Evolutionary conservation across 1,284 basidiomycete genomes (phyloP), one percentile per base, ranked within the genome.

Genomic region (Cutaneotrichosporon mucoides): DNA sequence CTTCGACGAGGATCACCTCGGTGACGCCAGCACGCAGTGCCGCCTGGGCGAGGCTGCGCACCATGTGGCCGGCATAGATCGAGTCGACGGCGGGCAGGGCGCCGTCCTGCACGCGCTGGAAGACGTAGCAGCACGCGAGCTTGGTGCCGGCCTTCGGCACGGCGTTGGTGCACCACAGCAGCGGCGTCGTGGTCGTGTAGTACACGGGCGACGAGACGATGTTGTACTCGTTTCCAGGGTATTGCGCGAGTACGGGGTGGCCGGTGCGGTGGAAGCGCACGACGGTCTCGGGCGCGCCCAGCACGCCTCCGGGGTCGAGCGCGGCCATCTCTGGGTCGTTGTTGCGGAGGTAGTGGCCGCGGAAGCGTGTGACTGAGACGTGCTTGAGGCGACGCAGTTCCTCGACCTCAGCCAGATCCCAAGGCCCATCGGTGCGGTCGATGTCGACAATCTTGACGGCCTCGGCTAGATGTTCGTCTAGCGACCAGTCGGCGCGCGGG

Each of bases 11-110:
- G n/a, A 48, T n/a, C 11, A 48, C 46, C 12, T 48, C 46, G 9
- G 35, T 10, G 10, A 48, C 46, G 46, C 33, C 46, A 12, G 46
- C 33, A 4, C 46, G 46, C 34, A 48, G 34, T 12, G 46, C 46
- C 8, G 46, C 46, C 34, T 48, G 46, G 33, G 46, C 46, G 12
- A 48, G 34, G 5, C 24, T 34, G 4, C 34, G 33, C 33, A 48
- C 46, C 46, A 48, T 48, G 46, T 48, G 46, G 4, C 46, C 46
- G 12, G 46, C 46, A 12, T 48, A 48, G 34, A 48, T 48, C 33
- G 24, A 34, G 46, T 48, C 46, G 11, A 48, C 46, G 34, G 46
- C 33, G 46, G 46, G 46, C 2, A 48, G 46, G 11, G 34, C 46
- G 33, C 46, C 46, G 46, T 48, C 34, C 46, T 34, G 33, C 10